These are phyloP conservation scores for Penicillium crustosum DNA, from an alignment of 2,329 filamentous ascomycete species.

Conservation along the genomic window DNA sequence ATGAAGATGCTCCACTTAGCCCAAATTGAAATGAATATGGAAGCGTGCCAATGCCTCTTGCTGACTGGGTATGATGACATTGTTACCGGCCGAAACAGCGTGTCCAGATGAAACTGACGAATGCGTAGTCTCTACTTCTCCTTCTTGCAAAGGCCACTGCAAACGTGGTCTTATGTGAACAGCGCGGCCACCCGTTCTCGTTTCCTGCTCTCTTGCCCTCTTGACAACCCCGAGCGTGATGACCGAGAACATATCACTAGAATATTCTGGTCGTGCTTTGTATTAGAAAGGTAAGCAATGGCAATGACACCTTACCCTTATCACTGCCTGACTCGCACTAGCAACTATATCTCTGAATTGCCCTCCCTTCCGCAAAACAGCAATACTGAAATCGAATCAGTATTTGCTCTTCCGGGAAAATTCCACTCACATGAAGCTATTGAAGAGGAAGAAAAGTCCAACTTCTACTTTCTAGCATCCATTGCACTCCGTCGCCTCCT, in stretches of 20 bases:
- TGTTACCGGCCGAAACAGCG: neutral
- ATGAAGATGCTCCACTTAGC: conserved; percentile 14
- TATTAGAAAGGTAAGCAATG: conserved; percentile 8
- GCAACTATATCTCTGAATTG: conserved; percentile 12
- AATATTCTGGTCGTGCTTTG: conserved; percentile 15
- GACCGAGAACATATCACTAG: conserved; percentile 7
- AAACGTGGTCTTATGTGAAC: conserved; percentile 13
- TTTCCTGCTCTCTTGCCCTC: conserved; percentile 6
- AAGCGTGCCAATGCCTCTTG: conserved; percentile 11
- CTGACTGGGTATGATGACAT: conserved; percentile 5
- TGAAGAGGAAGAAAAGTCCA: conserved; percentile 11
- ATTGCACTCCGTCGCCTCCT: conserved; percentile 12
- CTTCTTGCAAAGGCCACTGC: conserved; percentile 12
- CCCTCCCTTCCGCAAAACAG: conserved; percentile 10
- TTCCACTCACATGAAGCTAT: conserved; percentile 6
- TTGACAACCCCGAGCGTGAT: conserved; percentile 4
- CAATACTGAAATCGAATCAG: conserved; percentile 10
- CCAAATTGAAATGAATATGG: conserved; percentile 10
- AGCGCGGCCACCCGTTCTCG: conserved; percentile 9
- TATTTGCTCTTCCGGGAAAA: conserved; percentile 9
- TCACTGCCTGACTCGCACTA: neutral
- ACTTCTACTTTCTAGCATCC: conserved; percentile 10
- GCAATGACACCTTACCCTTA: neutral
- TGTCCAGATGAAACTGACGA: neutral
- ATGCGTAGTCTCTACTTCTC: conserved; percentile 7